These are phyloP conservation scores for Magnusiomyces ingens DNA, from an alignment of 1,139 yeast species.

Conservation along the genomic window DNA sequence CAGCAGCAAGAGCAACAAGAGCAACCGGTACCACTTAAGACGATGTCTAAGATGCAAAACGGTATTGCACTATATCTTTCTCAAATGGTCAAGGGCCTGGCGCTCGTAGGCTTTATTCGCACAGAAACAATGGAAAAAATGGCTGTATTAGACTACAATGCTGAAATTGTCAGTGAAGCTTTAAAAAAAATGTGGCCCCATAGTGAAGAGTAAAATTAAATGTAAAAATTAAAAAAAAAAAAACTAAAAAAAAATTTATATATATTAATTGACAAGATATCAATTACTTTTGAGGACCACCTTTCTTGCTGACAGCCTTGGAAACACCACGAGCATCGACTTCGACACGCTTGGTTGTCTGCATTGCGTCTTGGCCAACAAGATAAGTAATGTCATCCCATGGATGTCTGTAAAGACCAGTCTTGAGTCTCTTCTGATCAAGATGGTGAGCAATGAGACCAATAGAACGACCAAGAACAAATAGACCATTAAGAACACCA, in stretches of 20 bases:
- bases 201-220: not conserved
- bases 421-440: slow-evolving; percentile 43
- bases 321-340: slow-evolving; percentile 33
- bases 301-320: slow-evolving; percentile 22
- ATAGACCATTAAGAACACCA: slow-evolving; percentile 43
- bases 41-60: slow-evolving; percentile 70
- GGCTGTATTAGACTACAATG: slow-evolving; percentile 84
- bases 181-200: slow-evolving; percentile 66
- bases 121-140: slow-evolving; percentile 44
- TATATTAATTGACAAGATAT: not conserved
- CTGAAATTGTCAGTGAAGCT: slow-evolving; percentile 71
- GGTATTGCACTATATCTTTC: slow-evolving; percentile 77
- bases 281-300: slow-evolving; percentile 3
- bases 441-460: slow-evolving; percentile 43
- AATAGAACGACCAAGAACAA: slow-evolving; percentile 42
- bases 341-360: slow-evolving; percentile 31
- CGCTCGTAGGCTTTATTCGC: slow-evolving; percentile 79
- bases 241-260: not conserved
- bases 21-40: slow-evolving; percentile 41
- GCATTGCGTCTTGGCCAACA: slow-evolving; percentile 34
- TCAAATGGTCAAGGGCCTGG: slow-evolving; percentile 90
- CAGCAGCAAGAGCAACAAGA: not conserved
- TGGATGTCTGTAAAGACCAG: slow-evolving; percentile 43
- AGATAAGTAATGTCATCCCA: slow-evolving; percentile 44
- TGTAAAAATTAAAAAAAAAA: not conserved